A percentile compares a stretch with the other conserved stretches of the same genome.
These are phyloP conservation scores for Globisporangium parvum DNA, from an alignment of 352 stramenopile species.

Conservation along the genomic window DNA sequence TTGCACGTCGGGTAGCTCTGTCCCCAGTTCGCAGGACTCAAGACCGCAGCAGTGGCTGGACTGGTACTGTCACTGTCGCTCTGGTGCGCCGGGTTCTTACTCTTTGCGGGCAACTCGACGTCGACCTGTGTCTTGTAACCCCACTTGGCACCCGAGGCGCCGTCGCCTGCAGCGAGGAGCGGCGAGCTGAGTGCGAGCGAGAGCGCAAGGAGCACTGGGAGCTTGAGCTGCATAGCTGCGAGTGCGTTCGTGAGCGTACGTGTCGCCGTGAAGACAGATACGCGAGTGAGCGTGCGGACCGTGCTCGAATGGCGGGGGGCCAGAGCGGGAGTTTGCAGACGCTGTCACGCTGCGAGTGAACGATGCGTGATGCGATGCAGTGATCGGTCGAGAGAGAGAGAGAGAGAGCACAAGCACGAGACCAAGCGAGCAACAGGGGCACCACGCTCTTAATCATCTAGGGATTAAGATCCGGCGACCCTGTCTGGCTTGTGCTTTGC, in stretches of 20 bases:
- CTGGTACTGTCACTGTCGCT: neutral
- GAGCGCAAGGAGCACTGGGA: neutral
- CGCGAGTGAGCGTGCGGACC: neutral
- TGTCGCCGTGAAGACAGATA: neutral
- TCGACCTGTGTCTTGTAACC: slow-evolving; percentile 6
- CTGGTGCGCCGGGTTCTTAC: slow-evolving; percentile 2
- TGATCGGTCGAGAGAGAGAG: too few relatives aligned
- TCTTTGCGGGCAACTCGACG: neutral
- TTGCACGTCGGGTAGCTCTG: slow-evolving; percentile 12
- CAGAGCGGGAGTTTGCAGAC: neutral
- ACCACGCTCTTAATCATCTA: too few relatives aligned
- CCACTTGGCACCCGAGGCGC: slow-evolving; percentile 6
- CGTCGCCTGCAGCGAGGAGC: slow-evolving; percentile 1
- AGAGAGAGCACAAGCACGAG: too few relatives aligned
- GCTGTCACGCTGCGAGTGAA: neutral
- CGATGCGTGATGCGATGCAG: too few relatives aligned
- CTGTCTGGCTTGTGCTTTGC: too few relatives aligned
- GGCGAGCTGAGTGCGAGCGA: slow-evolving; percentile 2
- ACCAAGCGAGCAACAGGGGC: too few relatives aligned
- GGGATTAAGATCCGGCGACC: too few relatives aligned
- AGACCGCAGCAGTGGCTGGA: neutral
- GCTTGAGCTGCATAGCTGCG: slow-evolving; percentile 3
- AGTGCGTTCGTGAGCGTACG: neutral
- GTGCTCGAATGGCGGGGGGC: neutral
- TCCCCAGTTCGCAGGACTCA: slow-evolving; percentile 12